phyloP scores from a whole-genome alignment of 441 rosid species.

The Aquilaria agallochum region DNA sequence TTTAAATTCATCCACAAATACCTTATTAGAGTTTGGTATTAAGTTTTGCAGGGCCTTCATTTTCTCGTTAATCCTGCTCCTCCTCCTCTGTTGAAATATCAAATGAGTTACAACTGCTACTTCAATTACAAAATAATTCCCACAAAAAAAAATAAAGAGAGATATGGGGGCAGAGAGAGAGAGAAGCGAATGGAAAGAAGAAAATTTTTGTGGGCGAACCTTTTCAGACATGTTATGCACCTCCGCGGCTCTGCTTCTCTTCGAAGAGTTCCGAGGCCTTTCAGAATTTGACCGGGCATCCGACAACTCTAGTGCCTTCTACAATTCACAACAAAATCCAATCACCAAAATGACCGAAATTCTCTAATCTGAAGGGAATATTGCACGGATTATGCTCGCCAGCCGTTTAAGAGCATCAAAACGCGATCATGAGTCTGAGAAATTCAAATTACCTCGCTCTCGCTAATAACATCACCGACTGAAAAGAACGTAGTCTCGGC shows the following conservation, averaged over 20 bases:
- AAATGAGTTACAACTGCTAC: neutral
- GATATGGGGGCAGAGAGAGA: neutral
- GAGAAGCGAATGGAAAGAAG: neutral
- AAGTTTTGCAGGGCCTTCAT: slow-evolving; percentile 92
- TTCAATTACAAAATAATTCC: neutral
- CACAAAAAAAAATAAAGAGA: slow-evolving; percentile 9
- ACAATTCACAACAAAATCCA: slow-evolving; percentile 6
- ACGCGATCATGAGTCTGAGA: neutral
- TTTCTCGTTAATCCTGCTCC: slow-evolving; percentile 93
- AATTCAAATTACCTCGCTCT: slow-evolving; percentile 34
- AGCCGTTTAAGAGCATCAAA: neutral
- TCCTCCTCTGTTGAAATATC: slow-evolving; percentile 55
- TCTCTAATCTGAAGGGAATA: neutral
- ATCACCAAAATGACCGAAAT: neutral
- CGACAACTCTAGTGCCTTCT: slow-evolving; percentile 41
- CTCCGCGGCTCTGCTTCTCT: slow-evolving; percentile 80
- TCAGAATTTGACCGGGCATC: slow-evolving; percentile 34
- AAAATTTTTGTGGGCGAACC: slow-evolving; percentile 23
- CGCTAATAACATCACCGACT: slow-evolving; percentile 32
- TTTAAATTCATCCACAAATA: slow-evolving; percentile 8
- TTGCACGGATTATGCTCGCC: neutral
- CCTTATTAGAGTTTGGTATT: slow-evolving; percentile 95
- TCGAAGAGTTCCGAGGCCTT: slow-evolving; percentile 48
- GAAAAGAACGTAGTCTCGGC: slow-evolving; percentile 20
- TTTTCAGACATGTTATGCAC: slow-evolving; percentile 88